Percentiles rank a stretch among this genome's conserved stretches.
Evolutionary conservation across 73 alveolate species (phyloP).

Genomic region (Paramecium sonneborni): DNA sequence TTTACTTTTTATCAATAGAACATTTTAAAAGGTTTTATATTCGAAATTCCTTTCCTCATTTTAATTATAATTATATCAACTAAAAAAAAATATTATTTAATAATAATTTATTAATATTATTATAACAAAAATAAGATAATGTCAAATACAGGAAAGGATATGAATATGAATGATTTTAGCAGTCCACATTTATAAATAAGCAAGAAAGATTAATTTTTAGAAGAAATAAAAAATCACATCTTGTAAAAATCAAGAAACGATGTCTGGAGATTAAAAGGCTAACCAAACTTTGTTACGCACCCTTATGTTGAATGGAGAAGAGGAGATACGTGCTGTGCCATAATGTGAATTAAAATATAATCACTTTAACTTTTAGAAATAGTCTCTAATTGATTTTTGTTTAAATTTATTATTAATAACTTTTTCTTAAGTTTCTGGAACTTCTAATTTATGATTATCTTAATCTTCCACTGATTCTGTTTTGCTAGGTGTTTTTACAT

Average conservation of each 20-base stretch:
- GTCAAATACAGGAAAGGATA: background rate
- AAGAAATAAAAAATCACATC: background rate
- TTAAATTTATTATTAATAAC: background rate
- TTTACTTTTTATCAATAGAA: no score
- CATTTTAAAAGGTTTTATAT: no score
- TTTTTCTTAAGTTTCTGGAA: slow-evolving; percentile 28
- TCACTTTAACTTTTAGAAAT: slow-evolving; percentile 32
- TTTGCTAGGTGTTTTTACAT: slow-evolving; percentile 51
- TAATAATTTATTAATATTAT: background rate
- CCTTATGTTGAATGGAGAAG: slow-evolving; percentile 56
- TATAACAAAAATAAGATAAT: background rate
- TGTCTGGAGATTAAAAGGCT: slow-evolving; percentile 46
- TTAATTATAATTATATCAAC: background rate
- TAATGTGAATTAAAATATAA: slow-evolving; percentile 8
- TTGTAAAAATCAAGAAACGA: slow-evolving; percentile 12
- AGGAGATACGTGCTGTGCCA: slow-evolving; percentile 39
- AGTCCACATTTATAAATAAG: slow-evolving; percentile 29
- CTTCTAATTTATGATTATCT: background rate
- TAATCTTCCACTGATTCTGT: slow-evolving; percentile 50
- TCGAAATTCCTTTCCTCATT: background rate
- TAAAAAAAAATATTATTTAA: no score
- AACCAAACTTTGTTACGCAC: slow-evolving; percentile 9
- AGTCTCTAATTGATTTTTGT: background rate
- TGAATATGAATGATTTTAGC: background rate
- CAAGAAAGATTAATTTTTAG: slow-evolving; percentile 35